Base-by-base conservation (phyloP, 1,139 yeast species). In the Taphrina betulina region DNA sequence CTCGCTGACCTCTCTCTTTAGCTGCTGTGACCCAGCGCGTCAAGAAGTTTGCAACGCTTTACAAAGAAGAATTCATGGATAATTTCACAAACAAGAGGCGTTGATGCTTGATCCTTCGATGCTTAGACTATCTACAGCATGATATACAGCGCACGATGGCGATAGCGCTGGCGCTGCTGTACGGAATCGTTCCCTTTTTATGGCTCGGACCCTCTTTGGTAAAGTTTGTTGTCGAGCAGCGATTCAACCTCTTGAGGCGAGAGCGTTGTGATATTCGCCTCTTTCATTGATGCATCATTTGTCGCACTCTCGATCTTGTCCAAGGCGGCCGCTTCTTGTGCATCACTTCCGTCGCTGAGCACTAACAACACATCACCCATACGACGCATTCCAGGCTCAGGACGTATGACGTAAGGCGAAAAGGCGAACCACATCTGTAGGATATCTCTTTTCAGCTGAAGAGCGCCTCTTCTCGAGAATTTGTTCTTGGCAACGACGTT, bases 381-480 rank as follows among this genome's bases (percentile, higher is more conserved):
- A 7, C 34, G 14, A 3, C 46, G 45, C 54, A 50, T 50, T 23
- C 54, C 54, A 8, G 28, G 36, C 24, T 56, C 58, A 2, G 58
- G 56, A 38, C 44, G 38, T 36, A 46, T 44, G 17, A 56, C 51
- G 23, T 28, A 53, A 12, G 34, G 44, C 5, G 52, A 38, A 29
- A 52, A 56, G 1, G 53, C 33, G 22, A 38, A 26, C 57, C 57
- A 51, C 22, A 54, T 23, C 38, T 54, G 60, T 33, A 42, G 41
- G 17, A 57, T 7, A 23, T 57, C 59, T 14, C 59, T 40, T 28
- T 42, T 44, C 42, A 57, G 43, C 23, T 57, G 59, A 10, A 31
- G 20, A 16, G 52, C 59, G 3, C 59, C 59, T 22, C 53, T 42
- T 14, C 35, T 23, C 24, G 53, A 42, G 12, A 57, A 57, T 14